A percentile compares a stretch with the other conserved stretches of the same genome.
phyloP scores from a whole-genome alignment of 345 rosid species.

The Lumnitzera littorea region DNA sequence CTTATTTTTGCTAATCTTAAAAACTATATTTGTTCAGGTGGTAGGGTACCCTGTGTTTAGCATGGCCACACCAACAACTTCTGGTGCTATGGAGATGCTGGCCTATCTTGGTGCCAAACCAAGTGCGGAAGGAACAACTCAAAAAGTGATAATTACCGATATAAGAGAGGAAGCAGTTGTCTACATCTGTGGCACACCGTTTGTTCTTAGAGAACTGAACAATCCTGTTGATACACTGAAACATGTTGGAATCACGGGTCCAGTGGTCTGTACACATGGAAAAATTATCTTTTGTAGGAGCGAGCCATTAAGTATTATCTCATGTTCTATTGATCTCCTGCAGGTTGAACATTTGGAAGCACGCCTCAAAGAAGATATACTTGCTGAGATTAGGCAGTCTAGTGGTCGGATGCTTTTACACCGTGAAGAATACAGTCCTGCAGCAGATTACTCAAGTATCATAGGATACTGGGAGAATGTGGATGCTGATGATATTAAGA shows the following conservation, averaged over 20 bases:
- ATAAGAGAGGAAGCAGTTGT: constrained; percentile 94
- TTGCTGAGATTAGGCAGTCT: constrained; percentile 60
- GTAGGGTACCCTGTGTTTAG: constrained; percentile 90
- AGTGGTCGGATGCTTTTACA: constrained; percentile 88
- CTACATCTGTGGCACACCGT: constrained; percentile 86
- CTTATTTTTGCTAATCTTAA: not conserved
- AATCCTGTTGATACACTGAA: constrained; percentile 91
- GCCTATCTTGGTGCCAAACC: constrained; percentile 66
- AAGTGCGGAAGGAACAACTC: constrained; percentile 39
- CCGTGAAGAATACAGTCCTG: constrained; percentile 80
- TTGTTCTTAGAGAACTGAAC: constrained; percentile 81
- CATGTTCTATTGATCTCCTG: constrained; percentile 11
- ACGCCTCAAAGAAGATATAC: constrained; percentile 82
- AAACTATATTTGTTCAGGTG: constrained; percentile 43
- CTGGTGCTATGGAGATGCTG: constrained; percentile 85
- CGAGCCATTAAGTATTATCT: constrained; percentile 1
- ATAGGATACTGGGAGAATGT: constrained; percentile 95
- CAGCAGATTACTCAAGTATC: constrained; percentile 65
- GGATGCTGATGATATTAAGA: constrained; percentile 67
- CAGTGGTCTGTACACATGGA: constrained; percentile 46
- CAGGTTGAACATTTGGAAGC: constrained; percentile 92
- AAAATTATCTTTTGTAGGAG: not conserved
- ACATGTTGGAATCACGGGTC: constrained; percentile 89
- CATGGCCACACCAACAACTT: constrained; percentile 93
- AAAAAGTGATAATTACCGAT: constrained; percentile 66